Evolutionary conservation across 2,329 filamentous ascomycete species (phyloP), one percentile per base, ranked within the genome.

Genomic region (Pseudogymnoascus sp.): DNA sequence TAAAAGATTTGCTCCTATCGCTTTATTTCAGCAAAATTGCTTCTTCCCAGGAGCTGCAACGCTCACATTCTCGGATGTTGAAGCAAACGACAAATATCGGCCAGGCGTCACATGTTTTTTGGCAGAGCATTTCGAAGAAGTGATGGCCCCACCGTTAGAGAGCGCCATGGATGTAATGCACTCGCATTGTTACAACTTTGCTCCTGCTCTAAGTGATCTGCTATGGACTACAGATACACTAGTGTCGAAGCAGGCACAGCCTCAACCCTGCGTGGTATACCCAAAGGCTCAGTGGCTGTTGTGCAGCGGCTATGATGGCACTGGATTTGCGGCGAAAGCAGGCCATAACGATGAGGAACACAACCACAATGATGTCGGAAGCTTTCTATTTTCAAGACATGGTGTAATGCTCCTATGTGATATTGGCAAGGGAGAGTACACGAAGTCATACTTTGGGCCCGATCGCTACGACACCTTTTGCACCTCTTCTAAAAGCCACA

Each of bases 111-210:
- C 46, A 31, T 56, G 46, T 31, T 56, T 56, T 56, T 34, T 56
- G n/a, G 46, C 25, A 31, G 46, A 56, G 3, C 8, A 56, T 18
- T 56, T 56, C 9, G 6, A 34, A 16, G 46, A 31, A 31, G 23
- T 56, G 4, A 56, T 56, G 46, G 46, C n/a, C n/a, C 46, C 46
- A 0, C 46, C 46, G 1, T 18, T 56, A 2, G 25, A 34, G n/a
- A 56, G 46, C 25, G 46, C 46, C 9, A 56, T 56, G 46, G 46
- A 31, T 56, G 3, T 56, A 18, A 56, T 56, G 46, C 46, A 56
- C 46, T 56, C 46, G 25, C 46, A 56, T 56, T 56, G 46, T 12
- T 56, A 56, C 25, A 56, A 56, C 46, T 56, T 56, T 34, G 46
- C 46, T 16, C 46, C 46, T 31, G 46, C 46, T 31, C 25, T 56